Conservation (phyloP, 1,284 basidiomycete species). For the Erythrobasidium hasegawianum region DNA sequence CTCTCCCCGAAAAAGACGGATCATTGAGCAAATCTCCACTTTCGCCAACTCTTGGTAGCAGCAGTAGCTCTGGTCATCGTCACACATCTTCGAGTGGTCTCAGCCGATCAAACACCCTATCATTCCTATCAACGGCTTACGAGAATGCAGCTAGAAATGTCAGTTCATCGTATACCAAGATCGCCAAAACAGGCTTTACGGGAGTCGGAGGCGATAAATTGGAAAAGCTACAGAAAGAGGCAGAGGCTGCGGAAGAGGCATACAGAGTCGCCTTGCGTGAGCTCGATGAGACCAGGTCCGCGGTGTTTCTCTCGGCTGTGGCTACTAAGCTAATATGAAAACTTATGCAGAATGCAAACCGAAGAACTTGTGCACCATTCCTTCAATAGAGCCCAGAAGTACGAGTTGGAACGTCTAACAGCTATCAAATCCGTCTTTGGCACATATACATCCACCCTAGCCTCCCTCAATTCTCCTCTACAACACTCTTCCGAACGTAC, state of each 20-base stretch:
- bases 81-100: conserved; percentile 1
- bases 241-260: conserved; percentile 37
- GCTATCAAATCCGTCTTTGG: conserved; percentile 35
- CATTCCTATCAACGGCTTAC: conserved; percentile 22
- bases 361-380: conserved; percentile 38
- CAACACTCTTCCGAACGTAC: conserved; percentile 25
- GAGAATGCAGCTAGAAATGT: conserved; percentile 28
- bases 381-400: conserved; percentile 39
- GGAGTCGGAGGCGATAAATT: conserved; percentile 33
- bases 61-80: not conserved
- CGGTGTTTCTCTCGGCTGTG: not conserved
- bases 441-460: conserved; percentile 24
- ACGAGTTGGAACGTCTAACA: conserved; percentile 41
- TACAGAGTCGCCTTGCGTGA: conserved; percentile 35
- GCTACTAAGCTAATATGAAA: not conserved
- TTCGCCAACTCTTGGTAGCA: not conserved
- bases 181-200: conserved; percentile 35
- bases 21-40: not conserved
- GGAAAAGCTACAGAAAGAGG: conserved; percentile 35
- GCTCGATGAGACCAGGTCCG: conserved; percentile 20
- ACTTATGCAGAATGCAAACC: conserved; percentile 35
- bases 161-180: conserved; percentile 8
- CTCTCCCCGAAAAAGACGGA: conserved; percentile 6
- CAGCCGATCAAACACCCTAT: conserved; percentile 28
- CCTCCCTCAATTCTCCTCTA: conserved; percentile 19